Evolutionary conservation across 331 rosid species (phyloP).

Genomic region (Malus hybrid): DNA sequence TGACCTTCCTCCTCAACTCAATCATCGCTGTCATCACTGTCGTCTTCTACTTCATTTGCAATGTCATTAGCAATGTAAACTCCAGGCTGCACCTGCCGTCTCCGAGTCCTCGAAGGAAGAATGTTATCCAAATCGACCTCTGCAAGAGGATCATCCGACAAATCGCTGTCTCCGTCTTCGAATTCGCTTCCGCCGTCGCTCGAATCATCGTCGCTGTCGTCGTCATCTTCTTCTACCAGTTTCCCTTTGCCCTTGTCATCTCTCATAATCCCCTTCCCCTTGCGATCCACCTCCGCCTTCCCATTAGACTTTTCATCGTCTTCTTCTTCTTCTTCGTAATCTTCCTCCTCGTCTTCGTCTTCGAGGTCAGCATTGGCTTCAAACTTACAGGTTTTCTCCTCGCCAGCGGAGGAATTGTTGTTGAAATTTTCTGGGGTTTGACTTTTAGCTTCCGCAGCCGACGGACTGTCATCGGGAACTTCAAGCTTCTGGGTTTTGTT

Average conservation of each 20-base stretch:
- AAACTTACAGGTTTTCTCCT: slow-evolving; percentile 8
- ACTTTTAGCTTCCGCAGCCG: background rate
- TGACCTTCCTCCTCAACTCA: slow-evolving; percentile 37
- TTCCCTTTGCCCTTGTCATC: slow-evolving; percentile 88
- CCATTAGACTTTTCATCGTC: slow-evolving; percentile 31
- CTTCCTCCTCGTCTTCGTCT: slow-evolving; percentile 12
- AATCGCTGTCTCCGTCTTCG: slow-evolving; percentile 55
- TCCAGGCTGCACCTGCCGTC: slow-evolving; percentile 52
- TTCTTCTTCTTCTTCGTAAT: slow-evolving; percentile 17
- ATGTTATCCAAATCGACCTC: slow-evolving; percentile 93
- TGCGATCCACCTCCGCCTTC: slow-evolving; percentile 41
- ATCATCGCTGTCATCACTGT: slow-evolving; percentile 40
- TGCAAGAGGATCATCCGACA: slow-evolving; percentile 82
- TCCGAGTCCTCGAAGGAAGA: slow-evolving; percentile 88
- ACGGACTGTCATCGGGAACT: slow-evolving; percentile 6
- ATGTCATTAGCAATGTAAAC: slow-evolving; percentile 45
- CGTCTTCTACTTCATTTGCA: slow-evolving; percentile 25
- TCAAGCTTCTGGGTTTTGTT: slow-evolving; percentile 46
- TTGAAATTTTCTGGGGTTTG: slow-evolving; percentile 1
- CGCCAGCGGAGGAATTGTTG: slow-evolving; percentile 9
- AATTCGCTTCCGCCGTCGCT: slow-evolving; percentile 37
- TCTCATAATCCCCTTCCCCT: slow-evolving; percentile 66
- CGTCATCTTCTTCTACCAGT: slow-evolving; percentile 51
- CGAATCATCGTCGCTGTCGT: slow-evolving; percentile 24
- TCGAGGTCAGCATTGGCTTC: slow-evolving; percentile 15